Percentiles rank a stretch among this genome's conserved stretches.
phyloP scores from a whole-genome alignment of 768 basidiomycete genomes.

The Cystobasidiopsis lactophilus region DNA sequence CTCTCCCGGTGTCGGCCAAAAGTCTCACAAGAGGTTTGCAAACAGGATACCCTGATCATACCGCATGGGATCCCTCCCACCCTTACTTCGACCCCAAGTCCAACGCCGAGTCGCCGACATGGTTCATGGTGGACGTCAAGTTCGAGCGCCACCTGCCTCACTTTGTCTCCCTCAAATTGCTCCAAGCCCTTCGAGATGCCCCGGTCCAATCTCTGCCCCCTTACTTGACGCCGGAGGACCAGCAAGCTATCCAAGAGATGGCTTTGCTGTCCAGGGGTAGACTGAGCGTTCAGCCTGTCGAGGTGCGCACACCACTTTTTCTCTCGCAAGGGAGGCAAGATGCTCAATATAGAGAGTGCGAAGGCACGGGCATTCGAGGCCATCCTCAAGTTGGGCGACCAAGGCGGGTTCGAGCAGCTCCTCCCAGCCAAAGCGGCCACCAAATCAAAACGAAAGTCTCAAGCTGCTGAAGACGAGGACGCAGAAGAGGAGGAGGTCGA shows the following conservation, averaged over 20 bases:
- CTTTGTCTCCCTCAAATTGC: conserved; percentile 54
- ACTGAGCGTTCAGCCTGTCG: conserved; percentile 67
- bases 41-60: neutral
- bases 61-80: neutral
- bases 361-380: conserved; percentile 49
- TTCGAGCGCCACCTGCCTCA: conserved; percentile 43
- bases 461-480: neutral
- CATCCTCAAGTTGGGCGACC: conserved; percentile 39
- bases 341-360: no score
- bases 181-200: conserved; percentile 33
- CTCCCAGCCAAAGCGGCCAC: neutral
- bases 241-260: conserved; percentile 36
- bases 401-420: conserved; percentile 49
- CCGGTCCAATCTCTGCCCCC: neutral
- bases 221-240: conserved; percentile 9
- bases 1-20: neutral
- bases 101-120: conserved; percentile 48
- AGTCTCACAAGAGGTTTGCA: neutral
- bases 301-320: no score
- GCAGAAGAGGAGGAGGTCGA: neutral
- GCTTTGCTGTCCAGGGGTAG: conserved; percentile 56
- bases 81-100: conserved; percentile 36
- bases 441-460: conserved; percentile 1
- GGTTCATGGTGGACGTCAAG: conserved; percentile 54
- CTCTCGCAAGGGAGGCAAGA: no score